These are phyloP conservation scores for Cynanchum wilfordii DNA, from an alignment of 257 asterid species.

Conservation along the genomic window DNA sequence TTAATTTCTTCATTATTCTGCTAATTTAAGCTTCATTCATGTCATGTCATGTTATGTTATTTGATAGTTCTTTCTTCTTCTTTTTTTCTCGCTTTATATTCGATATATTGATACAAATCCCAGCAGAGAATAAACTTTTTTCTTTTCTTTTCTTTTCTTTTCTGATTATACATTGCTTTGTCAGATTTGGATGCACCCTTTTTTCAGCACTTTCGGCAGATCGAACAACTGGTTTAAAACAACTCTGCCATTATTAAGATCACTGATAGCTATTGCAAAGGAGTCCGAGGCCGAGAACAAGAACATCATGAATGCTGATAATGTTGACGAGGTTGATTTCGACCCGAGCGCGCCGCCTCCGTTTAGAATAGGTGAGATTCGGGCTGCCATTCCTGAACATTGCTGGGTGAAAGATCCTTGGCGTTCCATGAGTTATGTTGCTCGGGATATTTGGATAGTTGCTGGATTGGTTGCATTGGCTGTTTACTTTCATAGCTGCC, in stretches of 20 bases:
- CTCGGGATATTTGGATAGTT: slow-evolving; percentile 28
- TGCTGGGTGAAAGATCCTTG: slow-evolving; percentile 39
- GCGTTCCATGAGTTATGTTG: slow-evolving; percentile 35
- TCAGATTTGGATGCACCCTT: slow-evolving; percentile 6
- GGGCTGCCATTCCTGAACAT: slow-evolving; percentile 43
- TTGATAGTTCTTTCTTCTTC: not conserved
- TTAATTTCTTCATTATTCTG: not conserved
- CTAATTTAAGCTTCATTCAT: not conserved
- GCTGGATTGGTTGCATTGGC: slow-evolving; percentile 24
- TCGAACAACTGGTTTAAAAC: not conserved
- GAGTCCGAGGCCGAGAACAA: not conserved
- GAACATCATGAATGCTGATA: not conserved
- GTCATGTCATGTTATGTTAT: not conserved
- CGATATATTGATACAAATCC: not conserved
- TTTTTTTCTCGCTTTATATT: no score
- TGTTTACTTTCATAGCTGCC: slow-evolving; percentile 18
- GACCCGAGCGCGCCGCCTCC: slow-evolving; percentile 40
- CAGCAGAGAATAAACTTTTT: not conserved
- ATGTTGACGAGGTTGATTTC: slow-evolving; percentile 22
- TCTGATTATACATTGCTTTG: not conserved
- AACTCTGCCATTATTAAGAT: not conserved
- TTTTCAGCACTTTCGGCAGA: slow-evolving; percentile 19
- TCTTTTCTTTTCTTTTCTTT: not conserved
- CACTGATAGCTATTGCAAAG: not conserved
- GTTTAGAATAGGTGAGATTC: slow-evolving; percentile 33